Base-by-base conservation (phyloP, 1,284 basidiomycete genomes). In the Inonotus obliquus region DNA sequence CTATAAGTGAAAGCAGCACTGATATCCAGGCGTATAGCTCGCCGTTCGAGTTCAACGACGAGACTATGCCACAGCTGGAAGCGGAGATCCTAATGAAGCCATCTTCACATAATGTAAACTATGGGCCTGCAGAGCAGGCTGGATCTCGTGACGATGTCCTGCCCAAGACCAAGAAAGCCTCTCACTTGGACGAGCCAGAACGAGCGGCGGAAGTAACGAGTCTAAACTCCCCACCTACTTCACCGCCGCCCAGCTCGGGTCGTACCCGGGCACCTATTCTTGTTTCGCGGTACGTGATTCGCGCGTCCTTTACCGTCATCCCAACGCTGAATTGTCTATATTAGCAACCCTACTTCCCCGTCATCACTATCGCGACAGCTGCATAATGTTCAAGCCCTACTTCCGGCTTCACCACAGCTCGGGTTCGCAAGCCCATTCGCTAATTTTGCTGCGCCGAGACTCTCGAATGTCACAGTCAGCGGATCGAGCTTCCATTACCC, bases 391-490 rank as follows among this genome's bases (percentile, higher is more conserved):
- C 63, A 64, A 29, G 44, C 59, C 6, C 54, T 57, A n/a, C 44
- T 64, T 7, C 63, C 63, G 32, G 21, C 63, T 41, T 61, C 63
- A 6, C 63, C 63, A 38, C 59, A 61, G 51, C 44, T 61, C 14
- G 62, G 62, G 44, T 60, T 63, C 19, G 27, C 59, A 29, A 61
- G 58, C 32, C 52, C 60, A 35, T 60, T 61, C 25, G 19, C 60
- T 48, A 58, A 54, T 27, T 64, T 64, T 47, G 57, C 63, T 10
- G 63, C 60, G 17, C 63, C 63, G 27, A 54, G 60, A 38, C 61
- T 64, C 23, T 61, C 63, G 19, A 64, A 61, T 32, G 63, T 64
- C 27, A 64, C 63, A 23, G 63, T 64, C 41, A 64, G 56, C 52
- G 63, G 59, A 21, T 59, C 60, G 2, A 59, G 63, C 56, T 64